Base-by-base conservation (phyloP, 164 flowering plant genomes). In the Protea cynaroides region DNA sequence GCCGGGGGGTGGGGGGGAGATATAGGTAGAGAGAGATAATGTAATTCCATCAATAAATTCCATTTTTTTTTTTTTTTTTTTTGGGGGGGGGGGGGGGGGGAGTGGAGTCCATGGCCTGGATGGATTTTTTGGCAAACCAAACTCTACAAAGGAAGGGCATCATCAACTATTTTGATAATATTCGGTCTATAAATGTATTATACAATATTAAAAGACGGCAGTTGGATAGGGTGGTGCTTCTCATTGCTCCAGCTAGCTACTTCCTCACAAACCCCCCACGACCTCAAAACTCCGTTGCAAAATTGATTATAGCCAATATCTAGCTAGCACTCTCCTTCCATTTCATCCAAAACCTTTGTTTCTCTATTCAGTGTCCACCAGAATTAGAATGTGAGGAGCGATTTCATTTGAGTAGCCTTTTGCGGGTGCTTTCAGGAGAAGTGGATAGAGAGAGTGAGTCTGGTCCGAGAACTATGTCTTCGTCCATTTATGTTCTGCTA, bases 141-240 rank as follows among this genome's bases (percentile, higher is more conserved):
- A 25, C 17, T 58, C 65, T 59, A 54, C 25, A 65, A 62, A 61
- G 23, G 50, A 55, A 65, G 56, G 61, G 24, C 43, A 55, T 24
- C 63, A 64, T 44, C 56, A 51, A 34, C 34, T 34, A 46, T 58
- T 34, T 53, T 65, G 65, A 65, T 46, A 60, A 14, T 19, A 50
- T 17, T 61, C 34, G 68, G 59, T 53, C 63, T 25, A 62, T 55
- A 29, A 66, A 64, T 74, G n/a, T 14, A 47, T 66, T 66, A 69
- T 74, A 74, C 59, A 68, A 60, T 66, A 47, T 59, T 51, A 66
- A 59, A 52, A 58, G 63, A 70, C 2, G 54, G 53, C 14, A 19
- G 34, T 51, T 53, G 63, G 36, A 60, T 60, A 23, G 14, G 34
- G 29, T 60, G 47, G 53, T 29, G 25, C 47, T 23, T 47, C 21